Percentiles rank a stretch among this genome's conserved stretches.
Conservation (phyloP, 805 yeast genomes). For the Ogataea glucozyma region DNA sequence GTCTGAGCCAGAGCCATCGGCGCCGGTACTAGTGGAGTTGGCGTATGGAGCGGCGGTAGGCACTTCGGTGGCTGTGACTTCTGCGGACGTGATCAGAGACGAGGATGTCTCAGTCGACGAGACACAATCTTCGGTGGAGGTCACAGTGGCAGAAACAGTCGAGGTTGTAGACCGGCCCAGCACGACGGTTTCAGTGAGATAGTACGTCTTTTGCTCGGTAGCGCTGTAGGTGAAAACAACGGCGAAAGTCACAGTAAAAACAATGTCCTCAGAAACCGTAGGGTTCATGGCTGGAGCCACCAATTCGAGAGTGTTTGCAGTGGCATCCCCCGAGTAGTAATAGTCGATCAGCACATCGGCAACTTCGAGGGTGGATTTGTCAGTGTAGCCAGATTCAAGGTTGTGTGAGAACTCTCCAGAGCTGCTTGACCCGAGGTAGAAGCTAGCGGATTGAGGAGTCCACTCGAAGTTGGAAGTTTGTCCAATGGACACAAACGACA, state of each 20-base stretch:
- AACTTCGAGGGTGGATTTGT: constrained; percentile 14
- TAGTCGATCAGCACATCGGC: constrained; percentile 15
- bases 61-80: background rate
- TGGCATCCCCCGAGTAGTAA: constrained; percentile 8
- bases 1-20: background rate
- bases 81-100: background rate
- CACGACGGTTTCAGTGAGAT: constrained; percentile 21
- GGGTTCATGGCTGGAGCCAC: constrained; percentile 16
- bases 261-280: constrained; percentile 22
- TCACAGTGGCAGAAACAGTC: background rate
- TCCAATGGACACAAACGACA: constrained; percentile 20
- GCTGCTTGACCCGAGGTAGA: constrained; percentile 12
- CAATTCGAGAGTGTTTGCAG: constrained; percentile 14
- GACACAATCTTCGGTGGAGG: background rate
- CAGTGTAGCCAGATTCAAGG: constrained; percentile 13
- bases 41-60: constrained; percentile 3
- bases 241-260: constrained; percentile 26
- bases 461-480: constrained; percentile 21
- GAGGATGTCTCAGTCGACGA: constrained; percentile 2
- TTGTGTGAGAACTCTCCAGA: constrained; percentile 4
- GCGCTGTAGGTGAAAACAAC: constrained; percentile 14
- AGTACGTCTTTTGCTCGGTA: constrained; percentile 22
- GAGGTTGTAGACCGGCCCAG: constrained; percentile 2
- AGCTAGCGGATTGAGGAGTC: constrained; percentile 18
- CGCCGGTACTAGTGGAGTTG: background rate